Base-by-base conservation (phyloP, 257 asterid species). In the Penstemon newberryi region DNA sequence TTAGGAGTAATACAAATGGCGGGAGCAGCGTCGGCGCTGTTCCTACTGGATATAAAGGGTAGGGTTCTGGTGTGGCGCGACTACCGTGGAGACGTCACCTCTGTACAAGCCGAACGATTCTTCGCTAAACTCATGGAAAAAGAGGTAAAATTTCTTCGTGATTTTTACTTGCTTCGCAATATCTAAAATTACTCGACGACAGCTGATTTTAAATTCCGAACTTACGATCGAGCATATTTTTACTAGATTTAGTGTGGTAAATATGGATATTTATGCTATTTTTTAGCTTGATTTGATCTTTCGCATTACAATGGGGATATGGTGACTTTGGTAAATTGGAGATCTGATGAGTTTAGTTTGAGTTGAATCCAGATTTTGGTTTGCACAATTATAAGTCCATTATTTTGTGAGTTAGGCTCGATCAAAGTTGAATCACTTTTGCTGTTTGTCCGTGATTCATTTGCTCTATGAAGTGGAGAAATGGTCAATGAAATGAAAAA, bases 21-120 rank as follows among this genome's bases (percentile, higher is more conserved):
- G 63, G 97, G 95, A 80, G 98, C 98, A 83, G 97, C 97, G 69
- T 93, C 98, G 70, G 97, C 98, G 90, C 95, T 93, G 87, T 93
- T 93, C 98, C 97, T 93, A 63, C 63, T 81, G 52, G 85, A 78
- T 12, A 77, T 74, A 12, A 81, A 81, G 44, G 85, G 85, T 7
- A 75, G 85, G 63, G 77, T 81, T 69, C 76, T 81, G 72, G 77
- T 81, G 64, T 60, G 81, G 73, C 82, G 85, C 45, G 85, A 81
- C 71, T 81, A 77, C 58, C 77, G 85, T 38, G 85, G 85, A 1
- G 85, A 81, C 66, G 77, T 81, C 51, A 54, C 85, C 4, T 58
- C 80, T 46, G 78, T 55, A 43, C 82, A 81, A 60, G 81, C 81
- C 62, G 85, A 81, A 33, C 77, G 77, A 43, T 81, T 81, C 50